Evolutionary conservation across 2,329 filamentous ascomycete species (phyloP).

Genomic region (Sclerotinia glacialis): DNA sequence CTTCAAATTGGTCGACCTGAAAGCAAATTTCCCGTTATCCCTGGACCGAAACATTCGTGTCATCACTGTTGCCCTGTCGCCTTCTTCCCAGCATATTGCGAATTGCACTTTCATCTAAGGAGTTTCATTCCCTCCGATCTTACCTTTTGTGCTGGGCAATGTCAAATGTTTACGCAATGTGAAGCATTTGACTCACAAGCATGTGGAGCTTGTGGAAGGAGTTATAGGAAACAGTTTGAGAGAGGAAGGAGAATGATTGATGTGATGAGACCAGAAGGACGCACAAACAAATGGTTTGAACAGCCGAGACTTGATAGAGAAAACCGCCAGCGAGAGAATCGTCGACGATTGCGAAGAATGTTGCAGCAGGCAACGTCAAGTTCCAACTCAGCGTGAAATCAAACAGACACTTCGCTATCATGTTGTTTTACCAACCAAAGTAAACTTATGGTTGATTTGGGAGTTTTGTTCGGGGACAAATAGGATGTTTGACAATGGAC

Average conservation of each 20-base stretch:
- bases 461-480: not conserved
- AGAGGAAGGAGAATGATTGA: constrained; percentile 30
- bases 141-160: constrained; percentile 27
- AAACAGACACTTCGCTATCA: not conserved
- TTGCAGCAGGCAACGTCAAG: not conserved
- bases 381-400: not conserved
- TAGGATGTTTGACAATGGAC: not conserved
- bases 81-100: constrained; percentile 34
- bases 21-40: constrained; percentile 22
- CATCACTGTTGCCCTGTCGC: constrained; percentile 32
- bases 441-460: not conserved
- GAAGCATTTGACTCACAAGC: constrained; percentile 10
- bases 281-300: constrained; percentile 3
- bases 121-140: constrained; percentile 27
- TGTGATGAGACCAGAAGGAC: not conserved
- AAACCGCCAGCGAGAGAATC: not conserved
- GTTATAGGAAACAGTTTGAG: constrained; percentile 29
- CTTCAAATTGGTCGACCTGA: constrained; percentile 28
- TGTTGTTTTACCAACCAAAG: no score
- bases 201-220: constrained; percentile 26
- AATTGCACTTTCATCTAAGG: constrained; percentile 34
- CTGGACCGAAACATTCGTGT: constrained; percentile 24
- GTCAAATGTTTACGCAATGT: constrained; percentile 26
- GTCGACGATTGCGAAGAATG: not conserved
- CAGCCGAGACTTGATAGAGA: constrained; percentile 6